A percentile compares a stretch with the other conserved stretches of the same genome.
Evolutionary conservation across 179 eudicot species (phyloP).

Genomic region (Camellia oleifera): DNA sequence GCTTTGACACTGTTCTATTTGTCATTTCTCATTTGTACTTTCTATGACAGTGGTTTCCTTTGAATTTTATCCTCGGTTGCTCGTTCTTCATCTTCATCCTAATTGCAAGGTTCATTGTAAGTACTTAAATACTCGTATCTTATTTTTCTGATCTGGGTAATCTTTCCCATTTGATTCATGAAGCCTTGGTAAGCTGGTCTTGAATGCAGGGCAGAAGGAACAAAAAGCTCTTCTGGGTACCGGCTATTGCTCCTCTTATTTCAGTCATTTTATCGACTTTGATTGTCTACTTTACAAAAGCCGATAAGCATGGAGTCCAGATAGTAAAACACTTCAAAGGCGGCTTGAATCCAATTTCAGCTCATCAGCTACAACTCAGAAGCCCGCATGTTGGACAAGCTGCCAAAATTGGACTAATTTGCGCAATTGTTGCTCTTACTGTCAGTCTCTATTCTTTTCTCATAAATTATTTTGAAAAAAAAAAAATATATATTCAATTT

Average conservation of each 20-base stretch:
- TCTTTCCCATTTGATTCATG: neutral
- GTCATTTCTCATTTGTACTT: neutral
- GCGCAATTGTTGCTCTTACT: constrained; percentile 21
- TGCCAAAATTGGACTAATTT: constrained; percentile 20
- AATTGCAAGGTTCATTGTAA: constrained; percentile 60
- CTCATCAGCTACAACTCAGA: constrained; percentile 19
- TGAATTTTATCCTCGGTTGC: constrained; percentile 66
- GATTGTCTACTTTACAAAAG: constrained; percentile 62
- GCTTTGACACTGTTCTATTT: neutral
- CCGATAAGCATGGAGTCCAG: constrained; percentile 65
- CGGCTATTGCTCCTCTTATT: constrained; percentile 74
- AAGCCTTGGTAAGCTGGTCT: neutral
- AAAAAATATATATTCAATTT: neutral
- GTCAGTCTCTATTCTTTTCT: neutral
- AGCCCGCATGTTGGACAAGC: constrained; percentile 16
- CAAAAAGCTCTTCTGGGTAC: constrained; percentile 69
- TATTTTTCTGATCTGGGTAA: neutral
- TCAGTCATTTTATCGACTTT: constrained; percentile 69
- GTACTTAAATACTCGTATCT: constrained; percentile 4
- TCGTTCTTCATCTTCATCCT: constrained; percentile 65
- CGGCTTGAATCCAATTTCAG: constrained; percentile 18
- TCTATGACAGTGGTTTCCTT: constrained; percentile 76
- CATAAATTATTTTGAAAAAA: neutral
- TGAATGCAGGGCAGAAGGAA: constrained; percentile 60
- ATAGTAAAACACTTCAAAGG: constrained; percentile 41